Percentiles rank a stretch among this genome's conserved stretches.
Conservation (phyloP, 768 basidiomycete genomes). For the Lentinula lateritia region DNA sequence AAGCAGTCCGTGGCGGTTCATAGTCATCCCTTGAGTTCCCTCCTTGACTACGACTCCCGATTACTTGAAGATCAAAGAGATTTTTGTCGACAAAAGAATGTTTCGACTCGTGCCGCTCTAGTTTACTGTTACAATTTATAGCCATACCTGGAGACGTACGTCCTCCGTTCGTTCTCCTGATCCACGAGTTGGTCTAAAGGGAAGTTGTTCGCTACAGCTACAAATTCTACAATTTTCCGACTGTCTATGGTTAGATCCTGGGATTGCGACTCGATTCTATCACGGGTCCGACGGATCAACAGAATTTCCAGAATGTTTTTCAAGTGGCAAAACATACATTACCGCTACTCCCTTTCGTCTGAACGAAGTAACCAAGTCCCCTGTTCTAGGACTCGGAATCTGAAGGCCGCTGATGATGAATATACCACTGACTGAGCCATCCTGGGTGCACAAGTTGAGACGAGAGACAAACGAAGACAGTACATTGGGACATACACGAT, state of each 20-base stretch:
- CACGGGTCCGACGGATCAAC: background rate
- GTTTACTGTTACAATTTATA: background rate
- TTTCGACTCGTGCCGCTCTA: too few relatives aligned
- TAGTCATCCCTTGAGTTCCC: too few relatives aligned
- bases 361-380: background rate
- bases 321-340: background rate
- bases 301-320: background rate
- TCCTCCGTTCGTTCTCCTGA: background rate
- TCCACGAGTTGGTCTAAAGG: background rate
- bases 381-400: background rate
- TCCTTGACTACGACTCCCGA: too few relatives aligned
- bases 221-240: background rate
- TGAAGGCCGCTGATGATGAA: background rate
- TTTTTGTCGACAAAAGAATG: too few relatives aligned
- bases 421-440: background rate
- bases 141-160: background rate
- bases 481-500: background rate
- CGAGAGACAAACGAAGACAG: background rate
- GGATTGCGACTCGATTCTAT: background rate
- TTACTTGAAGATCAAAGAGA: too few relatives aligned
- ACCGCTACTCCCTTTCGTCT: background rate
- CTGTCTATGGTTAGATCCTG: background rate
- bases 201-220: background rate
- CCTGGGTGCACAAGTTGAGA: background rate
- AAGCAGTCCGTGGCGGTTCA: too few relatives aligned